Evolutionary conservation across 225 moss, liverwort and hornwort species (phyloP), one percentile per base, ranked within the genome.

Genomic region (Ulota crispa): DNA sequence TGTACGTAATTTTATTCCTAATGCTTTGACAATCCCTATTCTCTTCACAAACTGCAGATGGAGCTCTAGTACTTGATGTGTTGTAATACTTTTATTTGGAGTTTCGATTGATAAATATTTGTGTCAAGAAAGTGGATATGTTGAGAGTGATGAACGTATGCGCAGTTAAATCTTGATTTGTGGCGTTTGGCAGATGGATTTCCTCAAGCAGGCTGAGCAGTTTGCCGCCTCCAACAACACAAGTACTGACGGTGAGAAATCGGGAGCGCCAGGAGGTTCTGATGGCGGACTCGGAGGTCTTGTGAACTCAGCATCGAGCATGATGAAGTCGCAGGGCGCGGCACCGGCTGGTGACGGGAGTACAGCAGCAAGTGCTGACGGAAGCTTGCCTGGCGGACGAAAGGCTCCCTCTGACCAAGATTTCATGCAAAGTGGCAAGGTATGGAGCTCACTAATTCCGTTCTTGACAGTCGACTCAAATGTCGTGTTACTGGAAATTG

Each of bases 121-220:
- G 60, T 56, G 52, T 12, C 18, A 16, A 20, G 9, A 4, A 16
- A 39, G 15, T 64, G 32, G 36, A 43, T 27, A 14, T 18, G 3
- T 5, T 39, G 61, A 42, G 43, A 23, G 56, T 66, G 27, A 62
- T 54, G 79, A 53, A 9, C 13, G 11, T 8, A 9, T 50, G 50
- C 15, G 50, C 32, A 18, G 32, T 76, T 69, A 24, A 47, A 15
- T 11, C 36, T 8, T 26, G 11, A 12, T 30, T n/a, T 56, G 12
- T 56, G 61, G 36, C 30, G 30, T 30, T 34, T 34, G 64, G 79
- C 78, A 89, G 89, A 89, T 89, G 89, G 34, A 72, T 41, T 89
- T 89, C 78, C 78, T 89, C 55, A 87, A 89, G 87, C 54, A 85
- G 42, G 89, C 89, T 34, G 74, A 89, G 82, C 66, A 85, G 0